Conservation (phyloP, 2,329 filamentous ascomycete genomes). For the Aspergillus tanneri region DNA sequence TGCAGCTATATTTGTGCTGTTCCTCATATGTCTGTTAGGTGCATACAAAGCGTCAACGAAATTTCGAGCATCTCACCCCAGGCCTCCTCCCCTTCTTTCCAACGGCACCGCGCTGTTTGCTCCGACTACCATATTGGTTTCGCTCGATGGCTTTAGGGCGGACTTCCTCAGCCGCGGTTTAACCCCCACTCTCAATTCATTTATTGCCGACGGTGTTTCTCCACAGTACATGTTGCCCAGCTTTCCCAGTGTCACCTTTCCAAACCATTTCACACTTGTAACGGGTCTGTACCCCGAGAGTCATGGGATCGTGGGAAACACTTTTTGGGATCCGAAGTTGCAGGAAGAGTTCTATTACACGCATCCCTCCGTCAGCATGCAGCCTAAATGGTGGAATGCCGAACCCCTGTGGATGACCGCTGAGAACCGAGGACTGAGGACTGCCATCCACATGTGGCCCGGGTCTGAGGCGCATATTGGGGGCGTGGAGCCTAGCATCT, state of each 20-base stretch:
- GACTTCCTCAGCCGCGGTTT: constrained; percentile 84
- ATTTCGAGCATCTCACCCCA: constrained; percentile 29
- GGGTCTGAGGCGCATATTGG: constrained; percentile 86
- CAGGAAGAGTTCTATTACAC: constrained; percentile 86
- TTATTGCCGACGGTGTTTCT: constrained; percentile 80
- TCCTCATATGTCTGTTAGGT: constrained; percentile 55
- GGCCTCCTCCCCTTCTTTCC: constrained; percentile 42
- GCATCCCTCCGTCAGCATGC: constrained; percentile 69
- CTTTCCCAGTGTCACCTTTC: constrained; percentile 95
- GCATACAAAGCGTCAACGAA: constrained; percentile 56
- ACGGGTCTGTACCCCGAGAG: constrained; percentile 90
- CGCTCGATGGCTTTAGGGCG: constrained; percentile 91
- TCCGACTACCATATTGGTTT: constrained; percentile 90
- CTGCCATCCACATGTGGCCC: constrained; percentile 97
- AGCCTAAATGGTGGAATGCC: constrained; percentile 90
- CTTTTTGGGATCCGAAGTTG: constrained; percentile 82
- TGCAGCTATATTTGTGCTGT: constrained; percentile 51
- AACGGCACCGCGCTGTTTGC: constrained; percentile 90
- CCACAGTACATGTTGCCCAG: constrained; percentile 90
- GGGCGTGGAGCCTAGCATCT: constrained; percentile 69
- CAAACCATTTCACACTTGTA: constrained; percentile 90
- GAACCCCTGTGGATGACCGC: constrained; percentile 94
- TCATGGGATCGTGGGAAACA: constrained; percentile 90
- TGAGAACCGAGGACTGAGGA: constrained; percentile 73
- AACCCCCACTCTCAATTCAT: constrained; percentile 75